These are phyloP conservation scores for Dactylonectria estremocensis DNA, from an alignment of 2,329 filamentous ascomycete species.

Conservation along the genomic window DNA sequence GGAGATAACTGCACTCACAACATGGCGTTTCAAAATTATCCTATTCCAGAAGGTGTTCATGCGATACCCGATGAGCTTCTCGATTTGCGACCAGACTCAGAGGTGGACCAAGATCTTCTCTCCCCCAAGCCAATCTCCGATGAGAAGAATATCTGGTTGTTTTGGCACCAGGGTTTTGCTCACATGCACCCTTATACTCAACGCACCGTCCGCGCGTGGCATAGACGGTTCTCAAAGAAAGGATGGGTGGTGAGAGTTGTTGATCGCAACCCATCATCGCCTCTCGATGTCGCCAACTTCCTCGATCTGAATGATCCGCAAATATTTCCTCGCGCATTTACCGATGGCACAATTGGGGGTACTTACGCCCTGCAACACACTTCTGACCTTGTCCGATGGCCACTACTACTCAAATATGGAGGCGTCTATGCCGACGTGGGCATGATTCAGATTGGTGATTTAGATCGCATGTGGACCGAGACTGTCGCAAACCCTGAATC, in stretches of 20 bases:
- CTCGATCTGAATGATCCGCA: background rate
- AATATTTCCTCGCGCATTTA: constrained; percentile 1
- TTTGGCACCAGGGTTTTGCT: constrained; percentile 12
- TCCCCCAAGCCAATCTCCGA: background rate
- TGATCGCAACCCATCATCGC: constrained; percentile 4
- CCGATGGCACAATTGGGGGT: background rate
- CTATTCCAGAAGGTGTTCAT: constrained; percentile 8
- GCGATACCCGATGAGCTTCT: background rate
- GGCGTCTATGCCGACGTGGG: constrained; percentile 13
- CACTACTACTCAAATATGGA: constrained; percentile 15
- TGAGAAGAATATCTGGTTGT: constrained; percentile 21
- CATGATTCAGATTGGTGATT: constrained; percentile 13
- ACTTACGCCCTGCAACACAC: constrained; percentile 10
- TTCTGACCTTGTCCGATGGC: constrained; percentile 12
- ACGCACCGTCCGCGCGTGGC: constrained; percentile 13
- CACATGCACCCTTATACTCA: constrained; percentile 17
- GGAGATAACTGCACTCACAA: too few species aligned
- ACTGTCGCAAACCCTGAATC: constrained; percentile 12
- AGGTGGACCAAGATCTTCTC: constrained; percentile 12
- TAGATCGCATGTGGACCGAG: constrained; percentile 11
- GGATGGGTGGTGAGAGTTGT: constrained; percentile 12
- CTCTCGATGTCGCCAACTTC: constrained; percentile 8
- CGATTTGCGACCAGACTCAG: constrained; percentile 8
- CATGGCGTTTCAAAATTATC: background rate
- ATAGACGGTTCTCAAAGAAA: constrained; percentile 8